phyloP scores from a whole-genome alignment of 2,329 filamentous ascomycete species.

The Ceratocystis smalleyi region DNA sequence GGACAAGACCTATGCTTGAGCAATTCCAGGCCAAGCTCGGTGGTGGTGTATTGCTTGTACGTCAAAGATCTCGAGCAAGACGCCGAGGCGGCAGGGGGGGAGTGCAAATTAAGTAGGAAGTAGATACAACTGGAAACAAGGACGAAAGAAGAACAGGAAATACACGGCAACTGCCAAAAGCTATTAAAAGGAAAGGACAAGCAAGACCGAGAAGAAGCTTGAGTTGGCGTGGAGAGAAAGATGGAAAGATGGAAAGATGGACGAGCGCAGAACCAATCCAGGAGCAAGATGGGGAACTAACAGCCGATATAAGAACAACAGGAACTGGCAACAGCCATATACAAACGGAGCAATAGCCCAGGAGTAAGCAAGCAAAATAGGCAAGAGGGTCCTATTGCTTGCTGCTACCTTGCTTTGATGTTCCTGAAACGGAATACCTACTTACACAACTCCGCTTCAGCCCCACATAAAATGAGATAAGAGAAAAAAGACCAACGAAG shows the following conservation, averaged over 20 bases:
- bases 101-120: background rate
- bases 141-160: background rate
- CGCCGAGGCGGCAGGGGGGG: background rate
- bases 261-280: background rate
- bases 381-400: too few relatives aligned
- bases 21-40: too few relatives aligned
- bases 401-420: background rate
- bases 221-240: background rate
- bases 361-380: too few relatives aligned
- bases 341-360: too few relatives aligned
- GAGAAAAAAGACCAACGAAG: background rate
- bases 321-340: background rate
- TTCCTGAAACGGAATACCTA: background rate
- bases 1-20: background rate
- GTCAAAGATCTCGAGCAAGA: background rate
- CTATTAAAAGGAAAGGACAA: background rate
- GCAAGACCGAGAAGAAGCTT: background rate
- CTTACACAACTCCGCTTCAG: background rate
- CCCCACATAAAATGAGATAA: background rate
- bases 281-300: background rate
- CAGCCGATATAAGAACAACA: slow-evolving; percentile 8
- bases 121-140: background rate
- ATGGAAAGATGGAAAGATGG: background rate
- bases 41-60: too few relatives aligned
- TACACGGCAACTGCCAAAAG: background rate